Conservation (phyloP, 1,284 basidiomycete genomes). For the Pterula multifida region DNA sequence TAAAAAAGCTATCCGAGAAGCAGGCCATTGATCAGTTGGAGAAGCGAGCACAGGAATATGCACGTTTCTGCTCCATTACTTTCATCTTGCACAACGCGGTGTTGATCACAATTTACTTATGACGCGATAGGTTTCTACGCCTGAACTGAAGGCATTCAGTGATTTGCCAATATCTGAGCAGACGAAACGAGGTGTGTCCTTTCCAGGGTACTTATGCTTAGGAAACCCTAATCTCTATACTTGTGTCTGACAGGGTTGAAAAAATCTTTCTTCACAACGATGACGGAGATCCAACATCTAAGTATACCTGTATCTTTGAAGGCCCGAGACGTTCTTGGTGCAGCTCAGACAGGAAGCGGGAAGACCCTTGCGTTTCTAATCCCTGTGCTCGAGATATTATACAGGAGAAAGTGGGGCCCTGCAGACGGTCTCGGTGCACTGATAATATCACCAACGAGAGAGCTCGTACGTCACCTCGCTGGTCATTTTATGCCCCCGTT, state of each 20-base stretch:
- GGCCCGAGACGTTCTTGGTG: constrained; percentile 63
- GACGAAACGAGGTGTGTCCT: constrained; percentile 52
- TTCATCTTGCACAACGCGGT: not conserved
- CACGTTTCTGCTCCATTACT: not conserved
- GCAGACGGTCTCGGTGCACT: constrained; percentile 84
- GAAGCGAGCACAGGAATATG: not conserved
- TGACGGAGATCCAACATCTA: constrained; percentile 74
- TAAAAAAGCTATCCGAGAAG: not conserved
- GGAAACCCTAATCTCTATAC: too few species aligned
- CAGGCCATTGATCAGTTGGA: not conserved
- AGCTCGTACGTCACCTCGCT: constrained; percentile 51
- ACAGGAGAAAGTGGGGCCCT: constrained; percentile 68
- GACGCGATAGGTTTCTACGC: not conserved
- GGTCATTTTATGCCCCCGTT: not conserved
- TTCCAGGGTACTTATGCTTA: too few species aligned
- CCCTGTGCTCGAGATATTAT: constrained; percentile 66
- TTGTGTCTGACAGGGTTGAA: constrained; percentile 77
- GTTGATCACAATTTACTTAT: too few species aligned
- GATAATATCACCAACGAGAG: constrained; percentile 91
- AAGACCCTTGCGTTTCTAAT: constrained; percentile 80
- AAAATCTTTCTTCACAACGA: constrained; percentile 73
- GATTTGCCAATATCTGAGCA: constrained; percentile 60
- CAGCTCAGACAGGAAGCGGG: constrained; percentile 73
- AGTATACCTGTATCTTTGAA: constrained; percentile 55
- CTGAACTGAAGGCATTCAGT: constrained; percentile 38